Evolutionary conservation across 106 monocot species (phyloP).

Genomic region (Dendrobium chrysotoxum): DNA sequence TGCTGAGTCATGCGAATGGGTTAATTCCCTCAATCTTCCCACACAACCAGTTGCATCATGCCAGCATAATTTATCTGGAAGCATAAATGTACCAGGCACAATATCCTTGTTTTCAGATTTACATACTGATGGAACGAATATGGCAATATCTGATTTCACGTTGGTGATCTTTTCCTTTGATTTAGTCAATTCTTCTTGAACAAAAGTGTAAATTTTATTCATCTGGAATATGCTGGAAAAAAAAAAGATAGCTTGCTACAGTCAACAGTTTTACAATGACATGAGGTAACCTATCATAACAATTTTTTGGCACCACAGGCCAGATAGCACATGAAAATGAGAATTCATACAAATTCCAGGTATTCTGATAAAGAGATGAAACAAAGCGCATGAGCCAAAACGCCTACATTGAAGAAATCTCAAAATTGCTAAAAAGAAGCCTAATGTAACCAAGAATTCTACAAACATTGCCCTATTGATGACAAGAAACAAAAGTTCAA

Average conservation of each 20-base stretch:
- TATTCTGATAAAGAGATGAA: too few species aligned
- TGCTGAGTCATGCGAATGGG: neutral
- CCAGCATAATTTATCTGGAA: conserved; percentile 43
- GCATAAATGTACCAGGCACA: conserved; percentile 35
- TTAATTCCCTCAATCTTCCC: conserved; percentile 17
- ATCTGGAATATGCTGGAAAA: conserved; percentile 45
- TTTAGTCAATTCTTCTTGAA: conserved; percentile 21
- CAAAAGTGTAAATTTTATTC: conserved; percentile 42
- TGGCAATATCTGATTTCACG: conserved; percentile 20
- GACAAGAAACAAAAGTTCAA: too few species aligned
- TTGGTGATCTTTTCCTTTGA: conserved; percentile 11
- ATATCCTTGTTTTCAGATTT: conserved; percentile 8
- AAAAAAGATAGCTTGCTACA: neutral
- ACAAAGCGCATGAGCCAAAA: too few species aligned
- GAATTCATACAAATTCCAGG: too few species aligned
- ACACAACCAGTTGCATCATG: conserved; percentile 56
- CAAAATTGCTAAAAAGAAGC: too few species aligned
- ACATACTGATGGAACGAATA: conserved; percentile 39
- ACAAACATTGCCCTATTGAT: too few species aligned
- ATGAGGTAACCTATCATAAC: too few species aligned
- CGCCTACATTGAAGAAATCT: too few species aligned
- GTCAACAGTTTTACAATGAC: too few species aligned
- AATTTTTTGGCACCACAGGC: too few species aligned
- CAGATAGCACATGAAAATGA: too few species aligned
- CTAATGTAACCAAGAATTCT: too few species aligned